Evolutionary conservation across 2,329 filamentous ascomycete genomes (phyloP).

Genomic region (Juglanconis juglandina): DNA sequence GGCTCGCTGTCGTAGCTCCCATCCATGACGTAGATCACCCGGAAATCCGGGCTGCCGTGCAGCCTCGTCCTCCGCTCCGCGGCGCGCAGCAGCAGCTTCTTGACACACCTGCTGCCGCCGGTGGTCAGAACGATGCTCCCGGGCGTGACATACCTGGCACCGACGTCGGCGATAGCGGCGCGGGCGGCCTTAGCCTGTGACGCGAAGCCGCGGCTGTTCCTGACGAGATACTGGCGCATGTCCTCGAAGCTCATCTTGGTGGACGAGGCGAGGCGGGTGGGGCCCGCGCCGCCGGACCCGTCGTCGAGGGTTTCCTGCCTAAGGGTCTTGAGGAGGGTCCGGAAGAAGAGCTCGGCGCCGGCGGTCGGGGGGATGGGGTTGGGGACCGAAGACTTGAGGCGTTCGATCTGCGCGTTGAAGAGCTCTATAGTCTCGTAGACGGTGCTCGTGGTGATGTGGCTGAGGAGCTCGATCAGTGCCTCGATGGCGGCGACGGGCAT

Average conservation of each 20-base stretch:
- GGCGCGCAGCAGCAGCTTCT: constrained; percentile 70
- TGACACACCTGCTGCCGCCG: constrained; percentile 81
- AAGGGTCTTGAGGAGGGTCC: constrained; percentile 79
- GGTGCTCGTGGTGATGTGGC: constrained; percentile 74
- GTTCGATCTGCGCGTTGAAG: constrained; percentile 66
- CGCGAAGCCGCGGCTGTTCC: constrained; percentile 84
- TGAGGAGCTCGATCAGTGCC: constrained; percentile 75
- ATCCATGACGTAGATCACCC: constrained; percentile 75
- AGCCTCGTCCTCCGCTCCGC: constrained; percentile 56
- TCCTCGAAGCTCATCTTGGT: constrained; percentile 67
- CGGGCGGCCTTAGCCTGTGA: constrained; percentile 80
- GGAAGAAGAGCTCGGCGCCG: constrained; percentile 91
- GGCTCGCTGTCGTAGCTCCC: constrained; percentile 61
- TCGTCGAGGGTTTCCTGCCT: constrained; percentile 44
- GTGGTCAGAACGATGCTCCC: constrained; percentile 83
- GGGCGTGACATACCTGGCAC: constrained; percentile 73
- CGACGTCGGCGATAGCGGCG: constrained; percentile 76
- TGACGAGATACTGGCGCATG: constrained; percentile 77
- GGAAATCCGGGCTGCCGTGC: constrained; percentile 64
- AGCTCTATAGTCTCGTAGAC: constrained; percentile 92
- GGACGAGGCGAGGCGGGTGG: constrained; percentile 25
- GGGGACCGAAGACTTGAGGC: constrained; percentile 72
- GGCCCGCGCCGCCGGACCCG: constrained; percentile 22
- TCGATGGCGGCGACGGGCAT: constrained; percentile 76
- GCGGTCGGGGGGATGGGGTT: constrained; percentile 92